A percentile compares a stretch with the other conserved stretches of the same genome.
Evolutionary conservation across 352 stramenopile species (phyloP).

Genomic region (Globisporangium emineosum): DNA sequence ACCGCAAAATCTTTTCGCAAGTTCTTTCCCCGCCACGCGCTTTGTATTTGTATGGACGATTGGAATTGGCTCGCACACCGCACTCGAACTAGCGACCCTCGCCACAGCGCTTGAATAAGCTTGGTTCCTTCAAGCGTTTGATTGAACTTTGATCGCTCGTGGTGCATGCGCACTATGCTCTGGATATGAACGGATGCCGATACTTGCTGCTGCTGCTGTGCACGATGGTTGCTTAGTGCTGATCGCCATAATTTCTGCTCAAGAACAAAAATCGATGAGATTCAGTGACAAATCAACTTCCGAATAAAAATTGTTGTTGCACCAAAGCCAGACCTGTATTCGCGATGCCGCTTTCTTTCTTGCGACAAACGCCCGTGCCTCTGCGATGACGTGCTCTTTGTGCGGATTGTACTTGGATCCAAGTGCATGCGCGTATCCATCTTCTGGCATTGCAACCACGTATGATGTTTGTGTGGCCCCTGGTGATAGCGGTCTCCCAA

Average conservation of each 20-base stretch:
- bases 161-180: constrained; percentile 25
- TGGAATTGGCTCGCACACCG: constrained; percentile 8
- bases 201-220: constrained; percentile 1
- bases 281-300: background rate
- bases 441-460: constrained; percentile 34
- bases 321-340: constrained; percentile 42
- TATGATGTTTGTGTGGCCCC: constrained; percentile 49
- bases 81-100: constrained; percentile 18
- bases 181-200: constrained; percentile 24
- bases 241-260: constrained; percentile 22
- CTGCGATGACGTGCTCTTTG: constrained; percentile 41
- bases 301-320: background rate
- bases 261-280: background rate
- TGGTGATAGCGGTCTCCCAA: constrained; percentile 34
- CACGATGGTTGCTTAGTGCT: constrained; percentile 14
- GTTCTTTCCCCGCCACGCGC: constrained; percentile 21
- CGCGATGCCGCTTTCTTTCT: constrained; percentile 38
- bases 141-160: constrained; percentile 16
- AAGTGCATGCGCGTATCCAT: constrained; percentile 41
- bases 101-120: constrained; percentile 30
- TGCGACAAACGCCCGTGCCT: constrained; percentile 44
- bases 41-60: constrained; percentile 26
- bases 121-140: constrained; percentile 12
- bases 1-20: constrained; percentile 16
- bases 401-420: constrained; percentile 45